Conservation (phyloP, 805 yeast genomes). For the Suhomyces faveliae region DNA sequence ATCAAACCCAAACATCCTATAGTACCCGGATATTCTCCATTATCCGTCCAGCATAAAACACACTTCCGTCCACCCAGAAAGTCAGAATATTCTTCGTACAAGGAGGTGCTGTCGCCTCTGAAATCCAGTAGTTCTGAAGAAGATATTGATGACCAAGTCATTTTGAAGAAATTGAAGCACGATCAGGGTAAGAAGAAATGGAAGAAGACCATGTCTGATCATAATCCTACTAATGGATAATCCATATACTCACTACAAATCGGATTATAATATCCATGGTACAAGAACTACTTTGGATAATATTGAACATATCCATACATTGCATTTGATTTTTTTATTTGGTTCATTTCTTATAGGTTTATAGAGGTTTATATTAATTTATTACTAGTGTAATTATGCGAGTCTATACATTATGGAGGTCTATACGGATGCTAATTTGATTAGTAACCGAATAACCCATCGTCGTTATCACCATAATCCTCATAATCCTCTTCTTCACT, state of each 20-base stretch:
- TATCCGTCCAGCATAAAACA: conserved; percentile 33
- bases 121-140: conserved; percentile 8
- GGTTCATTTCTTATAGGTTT: not conserved
- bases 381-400: not conserved
- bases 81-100: not conserved
- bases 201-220: conserved; percentile 7
- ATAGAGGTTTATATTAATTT: conserved; percentile 1
- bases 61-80: not conserved
- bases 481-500: conserved; percentile 40
- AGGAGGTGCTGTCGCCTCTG: conserved; percentile 9
- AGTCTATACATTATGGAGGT: not conserved
- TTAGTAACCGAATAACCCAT: conserved; percentile 47
- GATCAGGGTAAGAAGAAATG: conserved; percentile 8
- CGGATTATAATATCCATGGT: not conserved
- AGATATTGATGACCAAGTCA: conserved; percentile 6
- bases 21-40: conserved; percentile 36
- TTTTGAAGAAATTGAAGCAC: conserved; percentile 6
- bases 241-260: too few relatives aligned
- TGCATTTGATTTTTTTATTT: not conserved
- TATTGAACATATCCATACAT: too few relatives aligned
- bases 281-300: too few relatives aligned
- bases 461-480: conserved; percentile 60
- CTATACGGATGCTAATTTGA: too few relatives aligned
- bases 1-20: conserved; percentile 28
- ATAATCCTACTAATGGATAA: not conserved